Evolutionary conservation across 257 asterid genomes (phyloP).

Genomic region (Mentha longifolia): DNA sequence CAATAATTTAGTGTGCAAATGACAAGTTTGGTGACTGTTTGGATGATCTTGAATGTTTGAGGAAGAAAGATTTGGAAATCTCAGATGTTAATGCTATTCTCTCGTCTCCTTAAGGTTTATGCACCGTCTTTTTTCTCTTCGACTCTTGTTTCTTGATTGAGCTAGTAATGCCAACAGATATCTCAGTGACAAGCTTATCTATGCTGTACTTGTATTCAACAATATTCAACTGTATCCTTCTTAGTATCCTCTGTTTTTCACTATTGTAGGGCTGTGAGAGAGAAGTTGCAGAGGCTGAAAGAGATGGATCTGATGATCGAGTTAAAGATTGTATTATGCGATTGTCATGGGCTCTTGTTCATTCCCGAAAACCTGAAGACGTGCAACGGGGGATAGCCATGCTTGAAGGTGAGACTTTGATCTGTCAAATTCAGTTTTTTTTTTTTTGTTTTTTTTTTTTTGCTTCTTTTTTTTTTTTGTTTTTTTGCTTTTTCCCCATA

Average conservation of each 20-base stretch:
- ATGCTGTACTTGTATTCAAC: not conserved
- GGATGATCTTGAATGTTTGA: not conserved
- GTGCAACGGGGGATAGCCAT: constrained; percentile 77
- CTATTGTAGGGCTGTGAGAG: constrained; percentile 64
- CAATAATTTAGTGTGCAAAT: not conserved
- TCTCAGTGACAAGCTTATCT: not conserved
- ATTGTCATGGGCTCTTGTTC: constrained; percentile 86
- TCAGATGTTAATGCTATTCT: not conserved
- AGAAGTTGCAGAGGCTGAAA: constrained; percentile 64
- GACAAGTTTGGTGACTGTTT: not conserved
- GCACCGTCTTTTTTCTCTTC: not conserved
- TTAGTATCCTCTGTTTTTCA: not conserved
- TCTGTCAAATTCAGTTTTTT: not conserved
- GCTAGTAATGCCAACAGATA: not conserved
- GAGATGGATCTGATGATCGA: constrained; percentile 48
- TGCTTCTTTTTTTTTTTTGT: no score
- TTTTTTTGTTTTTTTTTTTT: no score
- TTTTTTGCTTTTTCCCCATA: not conserved
- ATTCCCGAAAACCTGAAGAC: constrained; percentile 66
- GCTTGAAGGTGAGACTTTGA: constrained; percentile 64
- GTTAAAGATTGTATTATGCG: constrained; percentile 69
- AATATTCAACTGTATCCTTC: not conserved
- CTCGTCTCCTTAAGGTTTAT: no score
- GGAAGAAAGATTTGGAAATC: not conserved
- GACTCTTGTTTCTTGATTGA: not conserved